Percentiles rank a stretch among this genome's conserved stretches.
phyloP scores from a whole-genome alignment of 1,139 yeast genomes.

The Wickerhamomyces sp. region DNA sequence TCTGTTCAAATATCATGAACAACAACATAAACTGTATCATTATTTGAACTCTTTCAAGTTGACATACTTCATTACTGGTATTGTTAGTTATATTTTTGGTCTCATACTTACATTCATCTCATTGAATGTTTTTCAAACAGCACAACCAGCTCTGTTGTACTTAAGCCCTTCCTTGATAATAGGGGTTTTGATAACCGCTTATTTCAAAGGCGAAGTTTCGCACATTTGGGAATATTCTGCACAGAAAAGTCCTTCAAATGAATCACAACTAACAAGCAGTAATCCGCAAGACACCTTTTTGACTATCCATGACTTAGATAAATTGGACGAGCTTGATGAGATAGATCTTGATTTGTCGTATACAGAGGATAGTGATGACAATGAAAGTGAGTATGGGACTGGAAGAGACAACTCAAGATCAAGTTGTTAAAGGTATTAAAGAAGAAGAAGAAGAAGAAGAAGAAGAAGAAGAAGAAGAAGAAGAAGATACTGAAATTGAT shows the following conservation, averaged over 20 bases:
- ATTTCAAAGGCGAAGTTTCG: constrained; percentile 36
- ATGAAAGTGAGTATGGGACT: too few relatives aligned
- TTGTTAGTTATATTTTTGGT: constrained; percentile 43
- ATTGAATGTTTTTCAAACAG: constrained; percentile 36
- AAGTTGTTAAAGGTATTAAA: too few relatives aligned
- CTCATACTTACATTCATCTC: constrained; percentile 40
- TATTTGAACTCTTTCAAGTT: constrained; percentile 27
- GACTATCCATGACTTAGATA: too few relatives aligned
- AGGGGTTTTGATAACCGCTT: constrained; percentile 31
- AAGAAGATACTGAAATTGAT: too few relatives aligned
- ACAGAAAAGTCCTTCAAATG: constrained; percentile 15
- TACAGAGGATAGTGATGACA: neutral
- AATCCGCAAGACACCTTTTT: too few relatives aligned
- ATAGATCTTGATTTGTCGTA: constrained; percentile 10
- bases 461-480: too few relatives aligned
- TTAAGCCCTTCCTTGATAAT: constrained; percentile 49
- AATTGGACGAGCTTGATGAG: too few relatives aligned
- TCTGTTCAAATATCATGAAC: constrained; percentile 33
- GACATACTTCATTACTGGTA: constrained; percentile 41
- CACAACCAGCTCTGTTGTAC: constrained; percentile 68
- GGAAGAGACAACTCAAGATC: too few relatives aligned
- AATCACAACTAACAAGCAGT: too few relatives aligned
- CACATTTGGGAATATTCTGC: neutral
- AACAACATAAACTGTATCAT: constrained; percentile 6
- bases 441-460: too few relatives aligned